Evolutionary conservation across 2,329 filamentous ascomycete genomes (phyloP).

Genomic region (Phyllachora maydis): DNA sequence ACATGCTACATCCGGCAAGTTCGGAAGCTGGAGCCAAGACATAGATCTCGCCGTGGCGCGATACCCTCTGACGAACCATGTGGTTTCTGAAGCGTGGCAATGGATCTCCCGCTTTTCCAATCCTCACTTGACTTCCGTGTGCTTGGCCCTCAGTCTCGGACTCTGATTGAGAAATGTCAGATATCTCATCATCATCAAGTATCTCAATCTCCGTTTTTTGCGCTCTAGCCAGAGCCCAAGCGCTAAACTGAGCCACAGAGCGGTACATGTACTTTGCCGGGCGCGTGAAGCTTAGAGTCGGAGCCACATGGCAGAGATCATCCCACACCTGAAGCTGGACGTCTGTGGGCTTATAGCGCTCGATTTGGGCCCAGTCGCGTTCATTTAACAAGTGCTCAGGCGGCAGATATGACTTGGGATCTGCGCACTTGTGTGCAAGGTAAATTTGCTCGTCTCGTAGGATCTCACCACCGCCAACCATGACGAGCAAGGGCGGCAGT

Average conservation of each 20-base stretch:
- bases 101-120: slow-evolving; percentile 75
- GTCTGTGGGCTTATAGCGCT: slow-evolving; percentile 61
- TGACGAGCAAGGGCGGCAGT: slow-evolving; percentile 67
- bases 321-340: slow-evolving; percentile 96
- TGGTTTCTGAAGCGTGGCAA: slow-evolving; percentile 61
- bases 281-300: slow-evolving; percentile 87
- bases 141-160: slow-evolving; percentile 12
- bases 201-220: slow-evolving; percentile 69
- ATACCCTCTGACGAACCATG: slow-evolving; percentile 84
- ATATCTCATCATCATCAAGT: slow-evolving; percentile 56
- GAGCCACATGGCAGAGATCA: slow-evolving; percentile 77
- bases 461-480: slow-evolving; percentile 75
- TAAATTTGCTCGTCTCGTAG: slow-evolving; percentile 91
- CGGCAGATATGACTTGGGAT: slow-evolving; percentile 59
- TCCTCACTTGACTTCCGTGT: slow-evolving; percentile 7
- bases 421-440: slow-evolving; percentile 80
- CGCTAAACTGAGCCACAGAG: slow-evolving; percentile 78
- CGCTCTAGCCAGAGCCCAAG: slow-evolving; percentile 71
- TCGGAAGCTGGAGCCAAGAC: slow-evolving; percentile 42
- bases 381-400: slow-evolving; percentile 41
- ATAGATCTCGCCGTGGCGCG: slow-evolving; percentile 54
- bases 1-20: slow-evolving; percentile 43
- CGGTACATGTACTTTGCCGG: slow-evolving; percentile 94
- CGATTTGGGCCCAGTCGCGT: slow-evolving; percentile 34
- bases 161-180: slow-evolving; percentile 44